Base-by-base conservation (phyloP, 352 stramenopile species). In the Elongisporangium prolatum region DNA sequence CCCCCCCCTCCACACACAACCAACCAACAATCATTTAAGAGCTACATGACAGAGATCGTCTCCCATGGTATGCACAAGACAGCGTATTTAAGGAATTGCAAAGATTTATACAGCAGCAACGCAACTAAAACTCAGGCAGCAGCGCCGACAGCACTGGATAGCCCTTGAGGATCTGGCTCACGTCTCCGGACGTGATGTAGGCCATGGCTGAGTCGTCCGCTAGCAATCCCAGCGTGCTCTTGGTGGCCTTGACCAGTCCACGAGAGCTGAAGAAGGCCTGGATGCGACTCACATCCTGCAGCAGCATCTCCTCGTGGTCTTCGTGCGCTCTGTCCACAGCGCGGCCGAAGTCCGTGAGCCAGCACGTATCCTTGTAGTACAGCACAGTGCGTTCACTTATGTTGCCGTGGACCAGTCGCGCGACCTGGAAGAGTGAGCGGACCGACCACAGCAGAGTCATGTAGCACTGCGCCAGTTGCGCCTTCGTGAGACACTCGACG, bases 311-410 rank as follows among this genome's bases (percentile, higher is more conserved):
- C 9, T 60, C 21, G 20, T 86, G 72, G n/a, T 80, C 63, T 8
- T 78, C 65, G 40, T 95, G 87, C 16, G 69, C 57, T 37, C 58
- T 49, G 51, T 95, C 80, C 14, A 95, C 80, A 11, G 88, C 78
- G 48, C 91, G 79, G 0, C 79, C 81, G 59, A 97, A 92, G 64
- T 96, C 89, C 59, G 94, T 94, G 44, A 97, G 80, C 82, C 61
- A 96, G 60, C 65, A 77, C 53, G 58, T 78, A 22, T 64, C 72
- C 48, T 73, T 77, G 64, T 69, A 70, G 21, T 88, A 81, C 20
- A 96, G 68, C 38, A 97, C 83, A 57, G 85, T 97, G 57, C 78
- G 85, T 54, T 81, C 67, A 24, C 51, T 75, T 34, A 89, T 56
- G 0, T 52, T 60, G 22, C 73, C 70, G 57, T 88, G 77, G 20